A percentile compares a stretch with the other conserved stretches of the same genome.
These are phyloP conservation scores for Candida jianshihensis DNA, from an alignment of 805 yeast species.

Conservation along the genomic window DNA sequence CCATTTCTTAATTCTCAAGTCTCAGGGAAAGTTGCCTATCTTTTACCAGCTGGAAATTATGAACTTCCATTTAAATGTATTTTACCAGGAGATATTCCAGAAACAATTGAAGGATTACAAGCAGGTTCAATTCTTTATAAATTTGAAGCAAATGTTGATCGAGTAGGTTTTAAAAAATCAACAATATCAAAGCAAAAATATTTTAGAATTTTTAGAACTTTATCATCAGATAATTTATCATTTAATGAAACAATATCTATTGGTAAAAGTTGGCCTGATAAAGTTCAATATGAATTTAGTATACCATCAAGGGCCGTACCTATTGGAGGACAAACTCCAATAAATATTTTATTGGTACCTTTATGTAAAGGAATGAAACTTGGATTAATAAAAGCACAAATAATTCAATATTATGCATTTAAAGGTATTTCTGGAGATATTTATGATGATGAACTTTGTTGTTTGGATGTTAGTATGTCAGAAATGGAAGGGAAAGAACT, in stretches of 20 bases:
- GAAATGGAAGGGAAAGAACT: conserved; percentile 35
- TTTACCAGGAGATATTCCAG: conserved; percentile 75
- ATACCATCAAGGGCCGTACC: conserved; percentile 85
- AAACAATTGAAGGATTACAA: conserved; percentile 82
- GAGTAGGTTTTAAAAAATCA: conserved; percentile 47
- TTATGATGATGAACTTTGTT: conserved; percentile 53
- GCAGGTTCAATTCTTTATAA: conserved; percentile 70
- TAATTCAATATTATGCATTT: conserved; percentile 58
- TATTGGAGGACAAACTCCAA: conserved; percentile 68
- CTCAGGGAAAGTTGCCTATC: conserved; percentile 25
- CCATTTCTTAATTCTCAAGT: conserved; percentile 23
- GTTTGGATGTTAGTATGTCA: conserved; percentile 43
- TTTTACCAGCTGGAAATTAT: conserved; percentile 65
- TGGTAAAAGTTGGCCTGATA: conserved; percentile 85
- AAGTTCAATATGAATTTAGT: conserved; percentile 79
- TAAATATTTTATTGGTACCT: conserved; percentile 69
- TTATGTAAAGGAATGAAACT: conserved; percentile 68
- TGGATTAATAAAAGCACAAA: conserved; percentile 57
- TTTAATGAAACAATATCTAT: conserved; percentile 82
- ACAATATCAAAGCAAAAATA: conserved; percentile 44
- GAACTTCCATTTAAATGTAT: conserved; percentile 79
- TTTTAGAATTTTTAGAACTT: conserved; percentile 72
- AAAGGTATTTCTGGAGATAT: conserved; percentile 50
- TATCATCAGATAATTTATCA: conserved; percentile 66
- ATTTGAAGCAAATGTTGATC: conserved; percentile 69